Base-by-base conservation (phyloP, 352 stramenopile species). In the Globisporangium nunn region DNA sequence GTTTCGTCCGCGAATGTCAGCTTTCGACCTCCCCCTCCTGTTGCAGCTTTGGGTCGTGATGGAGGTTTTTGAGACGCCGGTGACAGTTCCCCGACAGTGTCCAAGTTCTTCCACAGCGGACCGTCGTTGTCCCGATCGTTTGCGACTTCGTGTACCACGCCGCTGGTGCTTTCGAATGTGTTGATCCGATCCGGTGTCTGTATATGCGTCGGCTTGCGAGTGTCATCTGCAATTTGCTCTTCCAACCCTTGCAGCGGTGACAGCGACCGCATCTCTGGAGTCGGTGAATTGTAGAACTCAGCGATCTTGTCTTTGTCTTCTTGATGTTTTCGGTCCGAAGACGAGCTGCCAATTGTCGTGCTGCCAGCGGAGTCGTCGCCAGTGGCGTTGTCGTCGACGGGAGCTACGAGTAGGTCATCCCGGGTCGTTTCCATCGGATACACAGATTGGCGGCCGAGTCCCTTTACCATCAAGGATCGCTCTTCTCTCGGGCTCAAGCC, bases 1-100 rank as follows among this genome's bases (percentile, higher is more conserved):
- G 62, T 69, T 56, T 91, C 81, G 48, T 91, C 81, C 3, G 75
- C 81, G 52, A 91, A 91, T 7, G 67, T 75, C 31, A 91, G 73
- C 52, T 56, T 61, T 37, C 76, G 71, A 8, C 31, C 47, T 17
- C 44, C 45, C 15, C 37, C 18, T 30, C 43, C 43, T 48, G 23
- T 40, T 45, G 28, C 18, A 46, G 56, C n/a, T 48, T 48, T 48
- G 4, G 43, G 2, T 7, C 12, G 17, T 4, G n/a, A 4, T 14
- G 43, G 5, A 23, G 43, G 43, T 10, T 31, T 4, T 10, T 2
- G 11, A n/a, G 43, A 10, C 5, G 43, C 43, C 3, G 43, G 8
- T 15, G 43, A 28, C 6, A 48, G n/a, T 8, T 18, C 43, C 43
- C 30, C 17, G 43, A 48, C 43, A 7, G 17, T 28, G 43, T 48